phyloP scores from a whole-genome alignment of 257 asterid species.

The Eustoma russellianum region DNA sequence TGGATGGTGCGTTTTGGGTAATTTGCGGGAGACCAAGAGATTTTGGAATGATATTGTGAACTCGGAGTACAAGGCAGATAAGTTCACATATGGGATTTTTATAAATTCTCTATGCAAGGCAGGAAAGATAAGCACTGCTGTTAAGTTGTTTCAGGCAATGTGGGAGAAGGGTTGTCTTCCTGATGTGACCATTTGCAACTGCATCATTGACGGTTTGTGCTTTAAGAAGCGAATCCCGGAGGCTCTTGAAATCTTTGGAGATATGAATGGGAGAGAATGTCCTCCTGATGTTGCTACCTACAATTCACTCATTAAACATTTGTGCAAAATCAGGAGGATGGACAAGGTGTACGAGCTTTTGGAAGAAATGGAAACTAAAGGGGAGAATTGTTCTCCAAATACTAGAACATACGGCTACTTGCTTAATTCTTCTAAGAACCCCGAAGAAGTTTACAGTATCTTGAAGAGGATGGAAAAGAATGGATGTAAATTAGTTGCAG shows the following conservation, averaged over 20 bases:
- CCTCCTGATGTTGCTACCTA: conserved; percentile 52
- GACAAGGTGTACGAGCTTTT: conserved; percentile 52
- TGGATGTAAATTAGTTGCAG: conserved; percentile 38
- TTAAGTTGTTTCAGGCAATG: conserved; percentile 54
- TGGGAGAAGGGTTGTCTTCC: conserved; percentile 61
- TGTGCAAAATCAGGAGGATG: conserved; percentile 60
- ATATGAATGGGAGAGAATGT: conserved; percentile 44
- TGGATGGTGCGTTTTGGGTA: conserved; percentile 82
- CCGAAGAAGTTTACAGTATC: conserved; percentile 40
- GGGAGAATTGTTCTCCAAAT: conserved; percentile 42
- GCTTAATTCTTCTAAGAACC: conserved; percentile 38
- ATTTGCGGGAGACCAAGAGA: conserved; percentile 70
- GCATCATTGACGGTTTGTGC: conserved; percentile 70
- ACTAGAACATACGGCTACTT: conserved; percentile 44
- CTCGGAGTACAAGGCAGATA: conserved; percentile 49
- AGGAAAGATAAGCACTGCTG: conserved; percentile 52
- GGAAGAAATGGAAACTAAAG: conserved; percentile 48
- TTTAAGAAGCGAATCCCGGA: conserved; percentile 84
- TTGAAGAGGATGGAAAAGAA: conserved; percentile 50
- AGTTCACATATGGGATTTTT: conserved; percentile 52
- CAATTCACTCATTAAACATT: conserved; percentile 55
- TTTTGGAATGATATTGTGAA: conserved; percentile 59
- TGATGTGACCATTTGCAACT: conserved; percentile 55
- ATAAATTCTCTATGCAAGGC: conserved; percentile 56
- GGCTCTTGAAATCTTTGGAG: conserved; percentile 45